Percentiles rank a stretch among this genome's conserved stretches.
These are phyloP conservation scores for Akanthomyces muscarius DNA, from an alignment of 2,329 filamentous ascomycete species.

Conservation along the genomic window DNA sequence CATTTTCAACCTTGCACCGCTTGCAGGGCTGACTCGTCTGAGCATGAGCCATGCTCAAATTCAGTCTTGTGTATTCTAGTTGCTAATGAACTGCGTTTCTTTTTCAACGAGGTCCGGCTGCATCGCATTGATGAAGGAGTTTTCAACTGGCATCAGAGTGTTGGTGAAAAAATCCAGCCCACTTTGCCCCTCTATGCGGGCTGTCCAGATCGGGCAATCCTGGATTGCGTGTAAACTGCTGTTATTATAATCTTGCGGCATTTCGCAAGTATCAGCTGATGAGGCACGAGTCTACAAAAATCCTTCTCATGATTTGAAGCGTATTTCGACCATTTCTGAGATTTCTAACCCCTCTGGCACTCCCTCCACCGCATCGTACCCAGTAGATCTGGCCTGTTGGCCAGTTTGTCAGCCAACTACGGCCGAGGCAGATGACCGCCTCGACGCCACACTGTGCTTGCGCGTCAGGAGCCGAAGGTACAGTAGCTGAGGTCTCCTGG, in stretches of 20 bases:
- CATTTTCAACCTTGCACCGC: slow-evolving; percentile 23
- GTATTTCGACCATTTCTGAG: background rate
- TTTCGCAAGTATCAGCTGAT: background rate
- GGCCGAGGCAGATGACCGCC: background rate
- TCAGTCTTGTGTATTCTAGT: background rate
- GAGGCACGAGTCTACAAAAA: background rate
- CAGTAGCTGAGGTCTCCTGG: background rate
- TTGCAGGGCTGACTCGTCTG: slow-evolving; percentile 18
- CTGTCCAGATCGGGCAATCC: slow-evolving; percentile 11
- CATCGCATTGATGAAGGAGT: background rate
- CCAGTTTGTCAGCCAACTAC: background rate
- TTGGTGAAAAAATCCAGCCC: slow-evolving; percentile 8
- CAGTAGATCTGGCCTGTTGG: background rate
- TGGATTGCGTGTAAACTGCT: background rate
- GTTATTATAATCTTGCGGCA: background rate
- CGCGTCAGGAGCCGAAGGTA: background rate
- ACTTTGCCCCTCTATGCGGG: slow-evolving; percentile 14
- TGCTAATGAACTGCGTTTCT: background rate
- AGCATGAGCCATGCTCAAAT: background rate
- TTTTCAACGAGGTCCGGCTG: background rate
- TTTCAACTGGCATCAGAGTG: background rate
- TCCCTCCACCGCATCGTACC: too few relatives aligned
- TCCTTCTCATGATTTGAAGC: background rate
- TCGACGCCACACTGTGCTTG: background rate
- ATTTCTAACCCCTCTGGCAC: background rate